phyloP scores from a whole-genome alignment of 768 basidiomycete species.

The Dioszegia hungarica region DNA sequence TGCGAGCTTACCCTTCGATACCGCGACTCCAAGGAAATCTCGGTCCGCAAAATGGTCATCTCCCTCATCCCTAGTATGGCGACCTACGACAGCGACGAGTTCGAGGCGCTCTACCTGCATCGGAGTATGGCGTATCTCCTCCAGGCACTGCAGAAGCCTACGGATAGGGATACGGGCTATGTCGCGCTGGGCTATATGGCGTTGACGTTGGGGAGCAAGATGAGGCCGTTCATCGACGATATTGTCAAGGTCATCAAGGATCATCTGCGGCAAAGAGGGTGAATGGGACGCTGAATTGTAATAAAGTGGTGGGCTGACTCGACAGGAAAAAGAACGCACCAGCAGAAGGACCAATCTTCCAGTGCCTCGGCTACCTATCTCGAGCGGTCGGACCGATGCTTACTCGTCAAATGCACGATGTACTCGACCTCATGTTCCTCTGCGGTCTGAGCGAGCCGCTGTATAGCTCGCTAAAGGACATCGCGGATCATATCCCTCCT shows the following conservation, averaged over 20 bases:
- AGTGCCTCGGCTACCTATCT: conserved; percentile 95
- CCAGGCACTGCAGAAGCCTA: conserved; percentile 78
- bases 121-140: conserved; percentile 89
- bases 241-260: conserved; percentile 84
- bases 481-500: conserved; percentile 82
- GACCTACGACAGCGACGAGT: conserved; percentile 87
- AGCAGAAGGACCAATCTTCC: conserved; percentile 90
- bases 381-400: conserved; percentile 91
- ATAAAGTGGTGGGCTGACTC: background rate
- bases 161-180: conserved; percentile 85
- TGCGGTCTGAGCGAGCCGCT: conserved; percentile 88
- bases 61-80: conserved; percentile 92
- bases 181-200: conserved; percentile 95
- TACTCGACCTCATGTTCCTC: conserved; percentile 92
- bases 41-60: conserved; percentile 90
- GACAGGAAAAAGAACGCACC: conserved; percentile 73
- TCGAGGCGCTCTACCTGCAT: conserved; percentile 84
- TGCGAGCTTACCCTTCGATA: conserved; percentile 87
- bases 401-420: conserved; percentile 91
- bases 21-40: conserved; percentile 75
- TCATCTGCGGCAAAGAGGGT: conserved; percentile 85
- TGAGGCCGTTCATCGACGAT: conserved; percentile 90
- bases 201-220: conserved; percentile 81
- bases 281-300: conserved; percentile 31
- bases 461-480: conserved; percentile 73